Conservation (phyloP, 495 filamentous ascomycete genomes). For the Penicillium cinerascens region DNA sequence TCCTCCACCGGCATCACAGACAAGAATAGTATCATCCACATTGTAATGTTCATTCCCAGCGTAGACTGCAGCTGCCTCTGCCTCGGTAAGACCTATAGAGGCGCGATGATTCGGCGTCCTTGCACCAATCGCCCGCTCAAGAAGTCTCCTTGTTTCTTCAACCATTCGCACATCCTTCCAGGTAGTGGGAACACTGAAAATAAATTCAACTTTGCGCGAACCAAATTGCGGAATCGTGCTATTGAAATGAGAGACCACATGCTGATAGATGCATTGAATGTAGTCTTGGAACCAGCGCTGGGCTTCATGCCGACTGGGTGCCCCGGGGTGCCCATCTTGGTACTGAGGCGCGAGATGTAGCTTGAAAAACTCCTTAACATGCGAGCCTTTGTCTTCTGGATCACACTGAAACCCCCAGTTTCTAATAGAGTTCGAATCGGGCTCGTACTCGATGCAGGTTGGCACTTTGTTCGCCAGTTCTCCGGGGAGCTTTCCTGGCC, state of each 20-base stretch:
- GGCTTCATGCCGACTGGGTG: slow-evolving; percentile 42
- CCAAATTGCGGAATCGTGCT: slow-evolving; percentile 43
- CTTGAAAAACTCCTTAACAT: slow-evolving; percentile 58
- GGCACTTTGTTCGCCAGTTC: slow-evolving; percentile 60
- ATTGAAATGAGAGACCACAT: slow-evolving; percentile 48
- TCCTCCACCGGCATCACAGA: slow-evolving; percentile 56
- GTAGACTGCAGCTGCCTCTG: slow-evolving; percentile 64
- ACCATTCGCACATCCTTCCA: slow-evolving; percentile 59
- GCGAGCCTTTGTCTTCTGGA: slow-evolving; percentile 35
- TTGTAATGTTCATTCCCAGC: slow-evolving; percentile 40
- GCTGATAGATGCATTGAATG: slow-evolving; percentile 50
- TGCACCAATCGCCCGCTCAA: slow-evolving; percentile 51
- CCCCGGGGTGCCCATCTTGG: slow-evolving; percentile 29
- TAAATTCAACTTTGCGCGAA: slow-evolving; percentile 53
- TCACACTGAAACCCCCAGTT: slow-evolving; percentile 59
- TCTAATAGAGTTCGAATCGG: slow-evolving; percentile 34
- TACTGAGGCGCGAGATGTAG: slow-evolving; percentile 52
- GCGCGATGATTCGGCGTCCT: slow-evolving; percentile 42
- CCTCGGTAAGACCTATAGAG: slow-evolving; percentile 63
- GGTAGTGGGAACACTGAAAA: slow-evolving; percentile 66
- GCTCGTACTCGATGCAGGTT: slow-evolving; percentile 51
- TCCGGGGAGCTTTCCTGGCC: slow-evolving; percentile 52
- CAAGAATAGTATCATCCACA: slow-evolving; percentile 44
- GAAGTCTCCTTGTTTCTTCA: slow-evolving; percentile 50
- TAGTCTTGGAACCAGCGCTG: slow-evolving; percentile 55